Evolutionary conservation across 768 basidiomycete species (phyloP), one percentile per base, ranked within the genome.

Genomic region (Artomyces pyxidatus): DNA sequence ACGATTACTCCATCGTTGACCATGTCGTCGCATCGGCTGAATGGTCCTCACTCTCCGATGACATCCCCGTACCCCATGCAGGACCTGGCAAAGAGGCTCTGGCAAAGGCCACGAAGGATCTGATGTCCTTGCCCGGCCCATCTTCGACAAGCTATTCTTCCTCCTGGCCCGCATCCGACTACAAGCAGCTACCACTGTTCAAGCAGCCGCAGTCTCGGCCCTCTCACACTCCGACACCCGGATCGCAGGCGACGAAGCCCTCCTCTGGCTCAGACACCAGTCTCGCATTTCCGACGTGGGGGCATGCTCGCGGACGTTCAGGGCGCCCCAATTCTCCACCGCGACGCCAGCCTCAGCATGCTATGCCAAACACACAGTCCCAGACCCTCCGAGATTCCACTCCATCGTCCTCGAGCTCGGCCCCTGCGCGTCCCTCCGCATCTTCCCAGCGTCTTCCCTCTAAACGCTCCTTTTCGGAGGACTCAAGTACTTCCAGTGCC

Each of bases 91-190:
- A 71, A 49, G 80, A 85, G 47, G 80, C 81, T 2, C 74, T 91
- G 47, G 68, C 83, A 46, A 85, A 83, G 65, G 87, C 87, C 0
- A 90, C 88, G 0, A 88, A 85, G 64, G 85, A 89, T 63, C 77
- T 91, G 38, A 88, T 91, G 81, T 72, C 84, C 4, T 71, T 88
- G 23, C 84, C 84, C 23, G 50, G 25, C 2, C 46, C 49, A 19
- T 45, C 48, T 19, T 41, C 52, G 30, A 23, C 44, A 35, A 17
- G 2, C 23, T 25, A 35, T 32, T 42, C 49, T 25, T 30, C 29
- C 42, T 50, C 56, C 53, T 11, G 56, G 69, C 23, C 71, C 64
- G 12, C 65, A 60, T 6, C 80, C 68, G 71, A 60, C 59, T 23
- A 58, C 60, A 43, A 61, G 60, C 35, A 44, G 23, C 48, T 49